Percentiles rank a stretch among this genome's conserved stretches.
phyloP scores from a whole-genome alignment of 2,329 filamentous ascomycete species.

The Scedosporium dehoogii region DNA sequence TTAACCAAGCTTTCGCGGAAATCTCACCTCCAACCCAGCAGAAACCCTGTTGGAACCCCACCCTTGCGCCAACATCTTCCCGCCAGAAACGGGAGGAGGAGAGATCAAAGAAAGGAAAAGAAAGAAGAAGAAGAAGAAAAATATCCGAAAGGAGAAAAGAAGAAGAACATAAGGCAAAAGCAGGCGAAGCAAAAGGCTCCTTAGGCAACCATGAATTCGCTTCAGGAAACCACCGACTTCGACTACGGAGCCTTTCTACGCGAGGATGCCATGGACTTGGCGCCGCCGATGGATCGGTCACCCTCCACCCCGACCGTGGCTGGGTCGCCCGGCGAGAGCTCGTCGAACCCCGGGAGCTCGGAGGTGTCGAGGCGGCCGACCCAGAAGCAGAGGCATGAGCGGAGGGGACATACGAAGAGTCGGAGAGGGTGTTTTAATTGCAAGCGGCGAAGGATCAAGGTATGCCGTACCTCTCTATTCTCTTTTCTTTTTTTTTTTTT shows the following conservation, averaged over 20 bases:
- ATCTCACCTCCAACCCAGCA: background rate
- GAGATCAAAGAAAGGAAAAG: no score
- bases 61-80: background rate
- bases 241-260: slow-evolving; percentile 30
- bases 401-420: slow-evolving; percentile 57
- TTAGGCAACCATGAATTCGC: background rate
- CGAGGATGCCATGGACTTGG: slow-evolving; percentile 14
- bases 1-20: background rate
- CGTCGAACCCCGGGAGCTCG: background rate
- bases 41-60: background rate
- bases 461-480: slow-evolving; percentile 14
- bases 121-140: background rate
- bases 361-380: background rate
- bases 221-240: slow-evolving; percentile 16
- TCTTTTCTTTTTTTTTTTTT: no score
- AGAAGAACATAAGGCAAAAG: background rate
- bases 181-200: background rate
- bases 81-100: no score
- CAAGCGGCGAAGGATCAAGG: slow-evolving; percentile 57
- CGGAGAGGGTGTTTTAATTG: slow-evolving; percentile 58
- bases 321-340: slow-evolving; percentile 2
- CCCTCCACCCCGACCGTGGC: slow-evolving; percentile 13
- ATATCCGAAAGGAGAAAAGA: background rate
- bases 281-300: background rate
- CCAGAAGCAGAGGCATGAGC: slow-evolving; percentile 21